Base-by-base conservation (phyloP, 768 basidiomycete genomes). In the Leccinum subgranulosum region DNA sequence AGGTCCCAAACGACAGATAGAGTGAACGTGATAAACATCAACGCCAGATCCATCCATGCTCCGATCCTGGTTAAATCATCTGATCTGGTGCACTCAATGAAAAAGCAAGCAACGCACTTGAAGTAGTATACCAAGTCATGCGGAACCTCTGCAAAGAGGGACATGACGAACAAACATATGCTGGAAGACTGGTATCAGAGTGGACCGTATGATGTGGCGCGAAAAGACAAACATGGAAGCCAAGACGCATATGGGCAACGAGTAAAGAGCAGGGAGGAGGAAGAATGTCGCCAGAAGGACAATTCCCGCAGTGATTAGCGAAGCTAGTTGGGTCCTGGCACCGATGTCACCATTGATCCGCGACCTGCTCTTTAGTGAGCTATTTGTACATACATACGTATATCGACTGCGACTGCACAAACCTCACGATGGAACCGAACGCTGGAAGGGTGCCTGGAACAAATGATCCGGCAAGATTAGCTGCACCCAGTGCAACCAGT, bases 361-460 rank as follows among this genome's bases (percentile, higher is more conserved):
- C 4, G 92, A 91, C 60, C 90, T 76, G 23, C 4, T 19, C 28
- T 50, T 25, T 21, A 28, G 29, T 60, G 23, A 27, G 52, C 6
- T 28, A 45, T 9, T 25, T 17, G 4, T 46, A 31, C 33, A 53
- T 49, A 53, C n/a, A 53, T 49, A 54, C n/a, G 55, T 11, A 8
- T 25, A n/a, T 6, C 15, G 33, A 47, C 11, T 6, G 25, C 4
- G 31, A 31, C 31, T 31, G 31, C 31, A 73, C 76, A 49, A 64
- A 89, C 90, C 92, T 81, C 1, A 97, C 94, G 62, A 98, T 93
- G 5, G 92, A 92, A 3, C 96, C 97, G 68, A 87, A 97, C 0
- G 93, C 92, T 4, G 95, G 94, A 2, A 98, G 78, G 0, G 91
- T 90, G 2, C 97, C 96, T 4, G 92, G 88, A 54, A 98, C 75